Evolutionary conservation across 2,329 filamentous ascomycete genomes (phyloP).

Genomic region (Fusarium temperatum): DNA sequence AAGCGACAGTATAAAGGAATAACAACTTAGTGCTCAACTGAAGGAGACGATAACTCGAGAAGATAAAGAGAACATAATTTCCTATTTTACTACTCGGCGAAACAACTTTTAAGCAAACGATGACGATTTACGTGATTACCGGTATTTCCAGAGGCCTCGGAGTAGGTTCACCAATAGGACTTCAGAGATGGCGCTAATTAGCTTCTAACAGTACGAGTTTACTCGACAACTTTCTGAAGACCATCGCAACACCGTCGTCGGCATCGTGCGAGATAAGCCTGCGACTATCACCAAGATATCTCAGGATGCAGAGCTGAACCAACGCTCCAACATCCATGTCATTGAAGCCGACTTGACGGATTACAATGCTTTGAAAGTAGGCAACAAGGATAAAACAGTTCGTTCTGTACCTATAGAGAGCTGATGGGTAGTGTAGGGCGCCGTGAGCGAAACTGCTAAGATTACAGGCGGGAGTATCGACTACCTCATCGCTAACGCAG

Average conservation of each 20-base stretch:
- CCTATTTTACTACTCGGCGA: accelerated
- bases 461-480: neutral
- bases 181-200: accelerated
- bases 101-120: accelerated
- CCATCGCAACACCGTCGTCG: neutral
- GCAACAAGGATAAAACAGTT: accelerated
- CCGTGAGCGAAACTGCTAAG: neutral
- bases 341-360: neutral
- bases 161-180: accelerated
- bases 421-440: accelerated
- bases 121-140: neutral
- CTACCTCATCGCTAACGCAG: neutral
- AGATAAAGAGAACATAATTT: neutral
- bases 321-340: neutral
- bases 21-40: no score
- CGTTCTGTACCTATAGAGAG: neutral
- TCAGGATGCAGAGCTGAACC: neutral
- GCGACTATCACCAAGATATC: neutral
- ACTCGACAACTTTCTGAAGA: neutral
- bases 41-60: accelerated
- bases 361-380: neutral
- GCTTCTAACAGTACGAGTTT: accelerated
- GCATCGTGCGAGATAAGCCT: neutral
- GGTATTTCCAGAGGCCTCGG: neutral
- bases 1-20: neutral